Evolutionary conservation across 2,329 filamentous ascomycete genomes (phyloP).

Genomic region (Nigrograna mackinnonii): DNA sequence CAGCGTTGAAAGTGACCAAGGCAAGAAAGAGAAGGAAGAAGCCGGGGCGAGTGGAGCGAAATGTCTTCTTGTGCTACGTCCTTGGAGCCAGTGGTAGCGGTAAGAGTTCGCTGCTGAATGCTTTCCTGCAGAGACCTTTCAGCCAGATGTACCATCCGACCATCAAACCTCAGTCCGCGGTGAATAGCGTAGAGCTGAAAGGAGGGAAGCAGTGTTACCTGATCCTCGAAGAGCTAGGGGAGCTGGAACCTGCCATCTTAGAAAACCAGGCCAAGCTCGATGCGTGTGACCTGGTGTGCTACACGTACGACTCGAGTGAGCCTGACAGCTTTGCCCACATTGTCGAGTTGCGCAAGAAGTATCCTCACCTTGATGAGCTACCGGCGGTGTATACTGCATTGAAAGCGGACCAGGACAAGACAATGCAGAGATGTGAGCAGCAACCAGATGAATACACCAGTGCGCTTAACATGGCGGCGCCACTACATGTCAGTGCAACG

Average conservation of each 20-base stretch:
- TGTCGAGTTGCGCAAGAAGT: constrained; percentile 75
- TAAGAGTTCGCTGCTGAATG: constrained; percentile 88
- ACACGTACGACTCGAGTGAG: constrained; percentile 95
- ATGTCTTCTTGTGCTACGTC: constrained; percentile 92
- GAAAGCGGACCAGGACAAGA: constrained; percentile 95
- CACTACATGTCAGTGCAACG: constrained; percentile 90
- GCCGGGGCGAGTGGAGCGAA: constrained; percentile 85
- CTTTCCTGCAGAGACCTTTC: constrained; percentile 89
- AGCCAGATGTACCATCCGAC: constrained; percentile 85
- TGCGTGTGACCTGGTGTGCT: constrained; percentile 91
- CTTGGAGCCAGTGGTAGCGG: constrained; percentile 83
- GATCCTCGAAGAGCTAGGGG: constrained; percentile 91
- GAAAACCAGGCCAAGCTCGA: constrained; percentile 91
- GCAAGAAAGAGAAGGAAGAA: constrained; percentile 81
- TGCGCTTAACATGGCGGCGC: constrained; percentile 82
- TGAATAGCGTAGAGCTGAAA: constrained; percentile 94
- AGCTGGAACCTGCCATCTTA: constrained; percentile 91
- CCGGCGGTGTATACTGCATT: constrained; percentile 90
- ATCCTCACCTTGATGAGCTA: constrained; percentile 83
- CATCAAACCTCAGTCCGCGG: constrained; percentile 89
- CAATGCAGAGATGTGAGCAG: constrained; percentile 92
- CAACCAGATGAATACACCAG: constrained; percentile 86
- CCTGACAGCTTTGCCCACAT: constrained; percentile 96
- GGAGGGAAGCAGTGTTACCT: constrained; percentile 97
- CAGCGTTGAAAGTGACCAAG: constrained; percentile 91